Evolutionary conservation across 345 rosid genomes (phyloP).

Genomic region (Citrus cavaleriei): DNA sequence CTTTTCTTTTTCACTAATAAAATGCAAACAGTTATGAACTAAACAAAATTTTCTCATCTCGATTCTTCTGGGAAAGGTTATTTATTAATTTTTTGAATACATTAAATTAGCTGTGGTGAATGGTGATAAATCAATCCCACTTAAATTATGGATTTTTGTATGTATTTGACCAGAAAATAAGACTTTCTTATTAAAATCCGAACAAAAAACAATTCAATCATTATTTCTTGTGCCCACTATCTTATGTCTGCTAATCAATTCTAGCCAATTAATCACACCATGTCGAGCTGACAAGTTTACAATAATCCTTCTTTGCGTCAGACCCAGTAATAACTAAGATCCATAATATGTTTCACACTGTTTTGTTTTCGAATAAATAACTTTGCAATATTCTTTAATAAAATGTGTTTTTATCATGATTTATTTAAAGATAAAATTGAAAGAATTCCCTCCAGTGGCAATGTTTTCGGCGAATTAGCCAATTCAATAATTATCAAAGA

Average conservation of each 20-base stretch:
- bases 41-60: not conserved
- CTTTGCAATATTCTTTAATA: not conserved
- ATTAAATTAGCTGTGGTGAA: not conserved
- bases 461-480: too few species aligned
- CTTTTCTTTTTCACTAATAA: not conserved
- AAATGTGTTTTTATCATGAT: not conserved
- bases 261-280: not conserved
- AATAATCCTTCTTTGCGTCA: not conserved
- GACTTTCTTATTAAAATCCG: not conserved
- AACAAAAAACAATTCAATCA: conserved; percentile 1
- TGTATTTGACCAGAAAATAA: not conserved
- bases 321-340: not conserved
- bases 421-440: too few species aligned
- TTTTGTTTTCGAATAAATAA: not conserved
- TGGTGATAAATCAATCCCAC: not conserved
- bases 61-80: not conserved
- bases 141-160: not conserved
- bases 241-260: not conserved
- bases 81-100: not conserved
- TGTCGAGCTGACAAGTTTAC: not conserved
- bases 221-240: not conserved
- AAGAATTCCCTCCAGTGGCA: too few species aligned
- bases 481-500: too few species aligned
- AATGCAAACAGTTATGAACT: not conserved
- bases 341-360: not conserved